Evolutionary conservation across 352 stramenopile genomes (phyloP).

Genomic region (Phytopythium mirpurense): DNA sequence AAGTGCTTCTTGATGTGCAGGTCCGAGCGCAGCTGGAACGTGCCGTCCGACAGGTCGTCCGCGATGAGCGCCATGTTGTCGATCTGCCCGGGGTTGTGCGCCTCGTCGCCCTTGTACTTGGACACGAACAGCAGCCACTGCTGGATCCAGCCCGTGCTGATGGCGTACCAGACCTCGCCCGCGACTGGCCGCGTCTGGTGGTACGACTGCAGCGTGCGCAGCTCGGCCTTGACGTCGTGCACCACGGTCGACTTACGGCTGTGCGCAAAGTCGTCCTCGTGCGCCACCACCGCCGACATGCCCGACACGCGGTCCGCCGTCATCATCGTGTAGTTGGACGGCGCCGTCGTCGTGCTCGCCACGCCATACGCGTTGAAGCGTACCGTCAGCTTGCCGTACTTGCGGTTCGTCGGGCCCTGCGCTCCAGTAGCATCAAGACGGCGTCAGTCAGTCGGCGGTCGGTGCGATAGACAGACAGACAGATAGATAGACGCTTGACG

Average conservation of each 20-base stretch:
- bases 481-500: no score
- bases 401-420: slow-evolving; percentile 49
- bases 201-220: slow-evolving; percentile 57
- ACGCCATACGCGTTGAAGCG: slow-evolving; percentile 70
- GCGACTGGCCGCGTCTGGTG: slow-evolving; percentile 53
- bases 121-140: slow-evolving; percentile 71
- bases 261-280: slow-evolving; percentile 68
- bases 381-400: slow-evolving; percentile 58
- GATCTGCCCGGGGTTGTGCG: slow-evolving; percentile 49
- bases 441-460: neutral
- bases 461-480: no score
- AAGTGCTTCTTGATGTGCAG: slow-evolving; percentile 71
- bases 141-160: slow-evolving; percentile 60
- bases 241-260: slow-evolving; percentile 28
- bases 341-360: slow-evolving; percentile 12
- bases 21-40: slow-evolving; percentile 53
- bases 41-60: slow-evolving; percentile 57
- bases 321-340: slow-evolving; percentile 52
- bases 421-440: neutral
- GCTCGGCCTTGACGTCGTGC: slow-evolving; percentile 58
- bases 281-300: slow-evolving; percentile 42
- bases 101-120: slow-evolving; percentile 58
- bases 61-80: slow-evolving; percentile 76
- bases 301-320: slow-evolving; percentile 40
- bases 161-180: slow-evolving; percentile 65